Evolutionary conservation across 352 stramenopile genomes (phyloP).

Genomic region (Phytophthora crassamura): DNA sequence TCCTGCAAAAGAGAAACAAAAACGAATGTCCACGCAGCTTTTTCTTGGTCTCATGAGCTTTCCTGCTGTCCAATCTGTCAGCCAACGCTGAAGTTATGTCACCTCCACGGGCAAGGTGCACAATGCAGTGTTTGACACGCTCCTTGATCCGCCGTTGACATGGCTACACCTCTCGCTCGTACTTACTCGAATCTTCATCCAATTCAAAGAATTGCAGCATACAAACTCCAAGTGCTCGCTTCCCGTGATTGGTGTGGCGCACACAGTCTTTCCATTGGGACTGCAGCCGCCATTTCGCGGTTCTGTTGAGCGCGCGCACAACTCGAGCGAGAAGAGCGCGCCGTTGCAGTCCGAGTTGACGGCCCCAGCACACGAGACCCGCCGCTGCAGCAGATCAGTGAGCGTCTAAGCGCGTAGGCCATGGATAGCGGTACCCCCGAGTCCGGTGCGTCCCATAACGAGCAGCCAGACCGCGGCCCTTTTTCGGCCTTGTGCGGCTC

Average conservation of each 20-base stretch:
- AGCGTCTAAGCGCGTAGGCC: background rate
- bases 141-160: background rate
- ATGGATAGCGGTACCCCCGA: slow-evolving; percentile 25
- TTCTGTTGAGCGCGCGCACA: slow-evolving; percentile 15
- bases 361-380: background rate
- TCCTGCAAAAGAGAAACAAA: too few relatives aligned
- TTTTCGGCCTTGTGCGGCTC: slow-evolving; percentile 6
- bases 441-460: slow-evolving; percentile 16
- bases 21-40: too few relatives aligned
- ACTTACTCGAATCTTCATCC: slow-evolving; percentile 15
- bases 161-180: background rate
- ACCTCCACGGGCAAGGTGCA: too few relatives aligned
- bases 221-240: slow-evolving; percentile 46
- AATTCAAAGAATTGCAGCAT: slow-evolving; percentile 70
- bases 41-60: too few relatives aligned
- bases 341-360: background rate
- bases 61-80: too few relatives aligned
- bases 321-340: slow-evolving; percentile 16
- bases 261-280: slow-evolving; percentile 22
- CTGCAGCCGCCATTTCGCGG: slow-evolving; percentile 35
- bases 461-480: background rate
- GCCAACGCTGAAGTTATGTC: too few relatives aligned
- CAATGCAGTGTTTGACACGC: background rate
- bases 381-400: background rate
- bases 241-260: slow-evolving; percentile 36